Evolutionary conservation across 495 filamentous ascomycete species (phyloP), one percentile per base, ranked within the genome.

Genomic region (Echria macrotheca): DNA sequence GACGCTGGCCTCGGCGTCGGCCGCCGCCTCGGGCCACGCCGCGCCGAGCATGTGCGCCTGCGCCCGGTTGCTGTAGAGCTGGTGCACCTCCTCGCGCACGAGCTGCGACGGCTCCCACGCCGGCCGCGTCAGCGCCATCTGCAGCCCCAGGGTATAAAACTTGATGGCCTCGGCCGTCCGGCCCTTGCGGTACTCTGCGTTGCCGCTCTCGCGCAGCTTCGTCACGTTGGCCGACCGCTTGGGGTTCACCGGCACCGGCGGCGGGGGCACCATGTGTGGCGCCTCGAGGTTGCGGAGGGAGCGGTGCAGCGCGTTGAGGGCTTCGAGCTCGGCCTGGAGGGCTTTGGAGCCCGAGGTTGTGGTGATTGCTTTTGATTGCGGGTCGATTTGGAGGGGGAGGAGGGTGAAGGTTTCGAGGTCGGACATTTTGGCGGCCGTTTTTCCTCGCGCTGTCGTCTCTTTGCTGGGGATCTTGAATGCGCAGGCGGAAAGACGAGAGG

Each of bases 181-280:
- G 56, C 74, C 72, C 65, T 91, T 90, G 63, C 86, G 84, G 73
- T 86, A 89, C 57, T 84, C 80, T 42, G 73, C 65, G 76, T 96
- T 96, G 54, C 85, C 93, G 43, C 72, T 75, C 59, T 96, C 91
- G 69, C 90, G 88, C 55, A 97, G 85, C 65, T 96, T 97, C 68
- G 70, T 78, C 66, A 97, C 84, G 60, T 89, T 83, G 28, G 86
- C 87, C 58, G 75, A 77, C 51, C 89, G 88, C 69, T 95, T 91
- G 22, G 86, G 89, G 72, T 87, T 88, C 28, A 88, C 79, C 47
- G 89, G 86, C 18, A 90, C 69, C 0, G 90, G 87, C 1, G 89
- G 83, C 0, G 88, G 90, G 0, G 89, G 87, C 0, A 76, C 65
- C 6, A 59, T 39, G 58, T 82, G 70, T 8, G 75, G 70, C 1